Base-by-base conservation (phyloP, 257 asterid genomes). In the Cinchona pubescens region DNA sequence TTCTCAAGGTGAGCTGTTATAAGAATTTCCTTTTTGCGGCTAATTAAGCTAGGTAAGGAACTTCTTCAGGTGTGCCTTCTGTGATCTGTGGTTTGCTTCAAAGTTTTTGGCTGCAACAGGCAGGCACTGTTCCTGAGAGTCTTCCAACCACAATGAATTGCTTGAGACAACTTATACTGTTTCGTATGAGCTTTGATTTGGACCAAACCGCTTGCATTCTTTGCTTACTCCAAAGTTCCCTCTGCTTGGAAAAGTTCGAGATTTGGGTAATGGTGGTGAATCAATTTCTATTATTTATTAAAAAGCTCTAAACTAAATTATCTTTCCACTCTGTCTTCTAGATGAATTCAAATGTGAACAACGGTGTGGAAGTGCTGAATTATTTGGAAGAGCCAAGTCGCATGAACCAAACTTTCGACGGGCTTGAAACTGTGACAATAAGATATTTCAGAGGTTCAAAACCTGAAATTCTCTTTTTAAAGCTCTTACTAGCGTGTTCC, bases 21-120 rank as follows among this genome's bases (percentile, higher is more conserved):
- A 55, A 15, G 21, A 55, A 6, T 55, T n/a, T 21, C 12, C 60
- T 21, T 21, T 55, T 0, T n/a, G 10, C 23, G 60, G 10, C 60
- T 21, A 55, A 55, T 55, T 21, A 7, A 21, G 60, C 13, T 55
- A 55, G 60, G 7, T 55, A 23, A 23, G 7, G 60, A 55, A 23
- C 60, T 23, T 55, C 60, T 23, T 55, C 13, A 55, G 3, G 11
- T 55, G 60, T 45, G 55, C 4, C 58, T 68, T 12, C 6, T 13
- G 10, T 46, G 1, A 12, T 55, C 38, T 27, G 40, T 59, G 25
- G 42, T 60, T 73, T 61, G 58, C 23, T 60, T 40, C 32, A 18
- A 27, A 73, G 77, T 27, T 18, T 59, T 61, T 60, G 69, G 38
- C 59, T 59, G 69, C 51, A n/a, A n/a, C n/a, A n/a, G n/a, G n/a